Evolutionary conservation across 1,284 basidiomycete genomes (phyloP).

Genomic region (Vanrija sp.): DNA sequence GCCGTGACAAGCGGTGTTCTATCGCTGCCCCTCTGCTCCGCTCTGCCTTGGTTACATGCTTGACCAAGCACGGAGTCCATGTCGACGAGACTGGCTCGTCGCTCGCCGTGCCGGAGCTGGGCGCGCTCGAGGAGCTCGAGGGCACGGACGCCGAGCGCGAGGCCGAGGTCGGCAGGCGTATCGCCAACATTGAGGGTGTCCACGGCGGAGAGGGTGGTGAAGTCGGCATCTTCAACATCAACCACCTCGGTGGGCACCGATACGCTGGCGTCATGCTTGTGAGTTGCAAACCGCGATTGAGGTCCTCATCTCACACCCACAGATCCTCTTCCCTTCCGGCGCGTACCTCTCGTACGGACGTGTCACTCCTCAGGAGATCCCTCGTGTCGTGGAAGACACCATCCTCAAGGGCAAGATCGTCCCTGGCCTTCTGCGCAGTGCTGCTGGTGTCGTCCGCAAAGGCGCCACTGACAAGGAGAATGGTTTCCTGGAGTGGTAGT

Average conservation of each 20-base stretch:
- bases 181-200: conserved; percentile 50
- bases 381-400: conserved; percentile 79
- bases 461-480: conserved; percentile 14
- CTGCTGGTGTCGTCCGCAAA: conserved; percentile 59
- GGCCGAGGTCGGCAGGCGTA: conserved; percentile 53
- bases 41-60: conserved; percentile 36
- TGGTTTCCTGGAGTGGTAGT: conserved; percentile 30
- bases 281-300: conserved; percentile 34
- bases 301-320: not conserved
- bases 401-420: conserved; percentile 77
- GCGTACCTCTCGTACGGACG: conserved; percentile 88
- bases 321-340: conserved; percentile 84
- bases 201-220: conserved; percentile 50
- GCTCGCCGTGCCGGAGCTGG: conserved; percentile 56
- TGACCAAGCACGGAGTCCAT: conserved; percentile 39
- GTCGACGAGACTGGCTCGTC: conserved; percentile 46
- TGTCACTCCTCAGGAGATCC: conserved; percentile 80
- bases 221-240: conserved; percentile 76
- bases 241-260: conserved; percentile 86
- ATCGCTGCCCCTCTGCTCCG: conserved; percentile 81
- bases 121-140: conserved; percentile 58
- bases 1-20: conserved; percentile 80
- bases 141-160: conserved; percentile 52
- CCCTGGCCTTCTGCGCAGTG: conserved; percentile 75
- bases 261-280: conserved; percentile 89